phyloP scores from a whole-genome alignment of 371 early-diverging fungal species.

The Rhizopus microsporus region DNA sequence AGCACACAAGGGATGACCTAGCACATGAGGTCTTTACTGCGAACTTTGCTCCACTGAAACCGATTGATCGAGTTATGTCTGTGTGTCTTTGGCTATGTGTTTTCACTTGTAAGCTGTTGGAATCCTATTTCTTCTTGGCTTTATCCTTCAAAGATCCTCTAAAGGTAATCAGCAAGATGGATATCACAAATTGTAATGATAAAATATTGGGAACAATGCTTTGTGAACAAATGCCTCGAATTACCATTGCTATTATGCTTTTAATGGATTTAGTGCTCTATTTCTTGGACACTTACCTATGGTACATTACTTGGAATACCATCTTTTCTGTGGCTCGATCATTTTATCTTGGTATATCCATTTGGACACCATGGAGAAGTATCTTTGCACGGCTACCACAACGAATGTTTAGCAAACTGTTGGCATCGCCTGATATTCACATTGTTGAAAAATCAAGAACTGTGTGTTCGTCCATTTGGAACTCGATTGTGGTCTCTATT shows the following conservation, averaged over 20 bases:
- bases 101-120: slow-evolving; percentile 78
- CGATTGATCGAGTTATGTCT: slow-evolving; percentile 77
- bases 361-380: slow-evolving; percentile 89
- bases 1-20: slow-evolving; percentile 44
- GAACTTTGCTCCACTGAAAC: slow-evolving; percentile 75
- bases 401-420: slow-evolving; percentile 78
- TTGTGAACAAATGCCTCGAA: slow-evolving; percentile 69
- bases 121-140: slow-evolving; percentile 85
- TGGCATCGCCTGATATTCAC: slow-evolving; percentile 76
- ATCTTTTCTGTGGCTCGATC: slow-evolving; percentile 79
- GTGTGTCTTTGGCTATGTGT: slow-evolving; percentile 77
- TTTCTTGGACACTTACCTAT: slow-evolving; percentile 89
- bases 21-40: slow-evolving; percentile 77
- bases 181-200: slow-evolving; percentile 62
- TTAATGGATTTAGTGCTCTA: slow-evolving; percentile 78
- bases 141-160: slow-evolving; percentile 84
- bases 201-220: slow-evolving; percentile 46
- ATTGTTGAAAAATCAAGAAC: slow-evolving; percentile 74
- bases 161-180: slow-evolving; percentile 65
- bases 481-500: slow-evolving; percentile 86
- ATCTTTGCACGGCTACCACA: slow-evolving; percentile 86
- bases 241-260: slow-evolving; percentile 80
- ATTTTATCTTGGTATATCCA: slow-evolving; percentile 82
- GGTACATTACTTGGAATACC: slow-evolving; percentile 90
- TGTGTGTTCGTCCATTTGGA: slow-evolving; percentile 86